Evolutionary conservation across 345 rosid species (phyloP), one percentile per base, ranked within the genome.

Genomic region (Carallia pectinifolia): DNA sequence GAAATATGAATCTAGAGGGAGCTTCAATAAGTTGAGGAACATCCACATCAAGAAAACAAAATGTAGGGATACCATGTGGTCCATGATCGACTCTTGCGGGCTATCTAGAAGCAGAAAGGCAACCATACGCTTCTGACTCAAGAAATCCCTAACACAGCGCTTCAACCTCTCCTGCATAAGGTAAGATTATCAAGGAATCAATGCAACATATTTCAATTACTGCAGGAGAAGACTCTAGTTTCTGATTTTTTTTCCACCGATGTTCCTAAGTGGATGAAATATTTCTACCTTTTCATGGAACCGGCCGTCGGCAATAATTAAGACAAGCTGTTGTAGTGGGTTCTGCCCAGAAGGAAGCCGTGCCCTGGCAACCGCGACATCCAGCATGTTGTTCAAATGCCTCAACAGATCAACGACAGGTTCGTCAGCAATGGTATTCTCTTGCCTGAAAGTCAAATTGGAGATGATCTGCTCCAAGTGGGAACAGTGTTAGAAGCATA

Each of bases 321-420:
- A 82, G 61, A 95, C 99, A 71, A 95, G 98, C 80, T 95, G 98
- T 81, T 92, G 97, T 19, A 95, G 85, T 0, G 98, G 97, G 78
- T 92, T 95, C 70, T 89, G 96, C n/a, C 97, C 96, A n/a, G 88
- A 90, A 38, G 97, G 88, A 48, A 86, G 93, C 30, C 96, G 76
- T 27, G 97, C 89, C 63, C 73, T 87, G 59, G 82, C 64, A 59
- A 88, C 95, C 23, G 93, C 79, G 65, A 77, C 58, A 62, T 95
- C 97, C 62, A 95, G 86, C 90, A 87, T 82, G 54, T 87, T 81
- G 71, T 85, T 81, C 74, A 92, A 69, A 81, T 84, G 81, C 81
- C 62, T 87, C 74, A 95, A 74, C 39, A 95, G 84, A 76, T 92
- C 93, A 62, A 81, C 85, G 54, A 95, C 92, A 34, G 99, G 98